Evolutionary conservation across 192 early-diverging fungal species (phyloP).

Genomic region (Dissophora ornata): DNA sequence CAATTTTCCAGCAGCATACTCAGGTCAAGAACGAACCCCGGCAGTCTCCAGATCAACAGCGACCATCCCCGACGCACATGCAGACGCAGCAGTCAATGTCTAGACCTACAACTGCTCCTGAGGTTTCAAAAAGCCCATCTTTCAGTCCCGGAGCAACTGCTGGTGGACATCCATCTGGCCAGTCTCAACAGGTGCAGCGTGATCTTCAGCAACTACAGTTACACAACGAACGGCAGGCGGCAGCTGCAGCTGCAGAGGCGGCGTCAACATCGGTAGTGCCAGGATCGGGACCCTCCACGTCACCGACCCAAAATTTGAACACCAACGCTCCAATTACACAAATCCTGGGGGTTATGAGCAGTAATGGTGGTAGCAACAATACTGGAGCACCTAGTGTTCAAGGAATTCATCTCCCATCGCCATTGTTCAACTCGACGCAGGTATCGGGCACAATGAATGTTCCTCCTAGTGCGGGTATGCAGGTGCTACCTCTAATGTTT

Average conservation of each 20-base stretch:
- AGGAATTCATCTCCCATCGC: not conserved
- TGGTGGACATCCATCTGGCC: not conserved
- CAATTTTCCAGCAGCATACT: not conserved
- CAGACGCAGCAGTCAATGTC: slow-evolving; percentile 8
- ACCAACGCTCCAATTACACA: not conserved
- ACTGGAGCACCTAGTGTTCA: not conserved
- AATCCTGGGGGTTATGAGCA: not conserved
- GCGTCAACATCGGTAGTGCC: not conserved
- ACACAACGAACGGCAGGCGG: slow-evolving; percentile 20
- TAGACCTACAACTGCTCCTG: not conserved
- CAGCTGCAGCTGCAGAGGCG: slow-evolving; percentile 2
- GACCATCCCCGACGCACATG: not conserved
- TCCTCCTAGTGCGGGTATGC: too few species aligned
- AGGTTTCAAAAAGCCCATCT: too few species aligned
- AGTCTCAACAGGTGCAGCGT: slow-evolving; percentile 20
- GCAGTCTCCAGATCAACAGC: not conserved
- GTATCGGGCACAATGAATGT: too few species aligned
- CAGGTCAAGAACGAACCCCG: not conserved
- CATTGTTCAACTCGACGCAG: not conserved
- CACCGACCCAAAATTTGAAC: not conserved
- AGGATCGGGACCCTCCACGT: too few species aligned
- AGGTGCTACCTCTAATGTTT: too few species aligned
- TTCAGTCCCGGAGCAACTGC: too few species aligned
- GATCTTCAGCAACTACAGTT: slow-evolving; percentile 36
- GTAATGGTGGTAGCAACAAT: not conserved